A percentile compares a stretch with the other conserved stretches of the same genome.
These are phyloP conservation scores for Punctularia strigosozonata DNA, from an alignment of 768 basidiomycete species.

Conservation along the genomic window DNA sequence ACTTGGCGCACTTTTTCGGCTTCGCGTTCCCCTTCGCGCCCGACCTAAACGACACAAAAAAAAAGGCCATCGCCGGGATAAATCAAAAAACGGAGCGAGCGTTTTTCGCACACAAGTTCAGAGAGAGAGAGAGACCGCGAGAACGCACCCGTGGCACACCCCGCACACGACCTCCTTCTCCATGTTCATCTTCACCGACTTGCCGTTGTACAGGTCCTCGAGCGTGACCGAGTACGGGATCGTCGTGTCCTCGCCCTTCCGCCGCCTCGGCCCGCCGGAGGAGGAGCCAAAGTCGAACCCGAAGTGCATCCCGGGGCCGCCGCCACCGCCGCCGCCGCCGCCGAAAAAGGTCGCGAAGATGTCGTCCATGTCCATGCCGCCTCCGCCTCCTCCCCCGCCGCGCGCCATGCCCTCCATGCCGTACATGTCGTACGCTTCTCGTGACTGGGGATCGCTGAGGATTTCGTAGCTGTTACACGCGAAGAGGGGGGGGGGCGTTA, in stretches of 20 bases:
- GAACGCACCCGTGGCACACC: conserved; percentile 65
- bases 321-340: conserved; percentile 22
- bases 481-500: neutral
- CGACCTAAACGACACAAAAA: conserved; percentile 32
- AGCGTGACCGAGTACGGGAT: conserved; percentile 78
- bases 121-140: conserved; percentile 5
- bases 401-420: conserved; percentile 61
- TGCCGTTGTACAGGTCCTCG: conserved; percentile 90
- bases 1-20: conserved; percentile 67
- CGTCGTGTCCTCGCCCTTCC: conserved; percentile 59
- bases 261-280: conserved; percentile 26
- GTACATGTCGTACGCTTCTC: conserved; percentile 60
- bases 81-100: too few relatives aligned
- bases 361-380: conserved; percentile 45
- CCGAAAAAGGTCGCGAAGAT: conserved; percentile 69
- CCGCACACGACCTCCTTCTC: conserved; percentile 76
- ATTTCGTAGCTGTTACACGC: conserved; percentile 59
- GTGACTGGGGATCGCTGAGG: conserved; percentile 53
- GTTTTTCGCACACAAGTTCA: too few relatives aligned
- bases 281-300: conserved; percentile 43
- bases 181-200: conserved; percentile 78
- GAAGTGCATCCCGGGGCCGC: conserved; percentile 45
- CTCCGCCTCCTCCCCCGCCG: conserved; percentile 26
- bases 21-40: conserved; percentile 81
- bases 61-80: conserved; percentile 6